These are phyloP conservation scores for Mycena floridula DNA, from an alignment of 768 basidiomycete species.

Conservation along the genomic window DNA sequence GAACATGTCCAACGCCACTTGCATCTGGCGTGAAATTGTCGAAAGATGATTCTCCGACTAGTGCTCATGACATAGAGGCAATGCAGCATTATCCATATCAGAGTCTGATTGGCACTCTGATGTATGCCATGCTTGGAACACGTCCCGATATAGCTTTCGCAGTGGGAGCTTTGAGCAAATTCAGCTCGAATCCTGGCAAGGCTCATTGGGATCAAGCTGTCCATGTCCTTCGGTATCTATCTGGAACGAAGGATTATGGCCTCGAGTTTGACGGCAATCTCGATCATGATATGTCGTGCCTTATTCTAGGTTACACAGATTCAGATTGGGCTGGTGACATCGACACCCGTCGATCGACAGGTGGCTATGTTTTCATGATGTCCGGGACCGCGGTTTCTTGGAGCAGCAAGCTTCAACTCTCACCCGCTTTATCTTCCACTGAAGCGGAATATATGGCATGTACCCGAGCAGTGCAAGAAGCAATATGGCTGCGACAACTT, in stretches of 20 bases:
- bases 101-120: constrained; percentile 24
- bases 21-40: constrained; percentile 1
- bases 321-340: too few species aligned
- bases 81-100: constrained; percentile 14
- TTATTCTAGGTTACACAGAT: too few species aligned
- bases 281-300: too few species aligned
- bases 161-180: constrained; percentile 25
- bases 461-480: too few species aligned
- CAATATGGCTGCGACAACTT: too few species aligned
- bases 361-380: too few species aligned
- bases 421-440: too few species aligned
- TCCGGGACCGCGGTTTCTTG: too few species aligned
- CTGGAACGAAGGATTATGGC: constrained; percentile 11
- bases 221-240: constrained; percentile 34
- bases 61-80: constrained; percentile 1
- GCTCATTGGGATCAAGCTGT: constrained; percentile 33
- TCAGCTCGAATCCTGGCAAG: constrained; percentile 21
- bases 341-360: too few species aligned
- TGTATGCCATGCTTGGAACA: constrained; percentile 25
- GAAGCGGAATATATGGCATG: too few species aligned
- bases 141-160: constrained; percentile 34
- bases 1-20: constrained; percentile 4
- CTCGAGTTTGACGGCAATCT: constrained; percentile 14
- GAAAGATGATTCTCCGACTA: neutral
- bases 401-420: too few species aligned